Evolutionary conservation across 2,329 filamentous ascomycete genomes (phyloP).

Genomic region (Ophiocordyceps camponoti-saundersi): DNA sequence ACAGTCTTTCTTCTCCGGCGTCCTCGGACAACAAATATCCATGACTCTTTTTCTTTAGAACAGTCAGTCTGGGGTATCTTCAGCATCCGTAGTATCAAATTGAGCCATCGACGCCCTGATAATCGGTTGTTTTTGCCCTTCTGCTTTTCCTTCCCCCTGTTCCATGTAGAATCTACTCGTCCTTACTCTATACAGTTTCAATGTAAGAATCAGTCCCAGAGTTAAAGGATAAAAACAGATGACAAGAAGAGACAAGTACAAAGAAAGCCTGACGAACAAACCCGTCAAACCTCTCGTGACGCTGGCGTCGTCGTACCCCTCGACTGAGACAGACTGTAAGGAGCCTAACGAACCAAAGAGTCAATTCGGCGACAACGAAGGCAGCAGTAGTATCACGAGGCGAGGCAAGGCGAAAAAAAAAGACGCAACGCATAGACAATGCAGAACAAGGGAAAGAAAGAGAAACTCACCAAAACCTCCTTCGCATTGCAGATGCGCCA

Average conservation of each 20-base stretch:
- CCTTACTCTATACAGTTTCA: too few relatives aligned
- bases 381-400: neutral
- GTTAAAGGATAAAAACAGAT: too few relatives aligned
- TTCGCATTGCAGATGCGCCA: slow-evolving; percentile 95
- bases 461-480: slow-evolving; percentile 59
- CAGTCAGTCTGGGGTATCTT: too few relatives aligned
- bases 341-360: slow-evolving; percentile 32
- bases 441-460: neutral
- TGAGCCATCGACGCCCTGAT: too few relatives aligned
- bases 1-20: too few relatives aligned
- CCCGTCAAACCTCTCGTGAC: slow-evolving; percentile 19
- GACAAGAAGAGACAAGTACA: neutral
- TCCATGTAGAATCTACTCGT: too few relatives aligned
- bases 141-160: too few relatives aligned
- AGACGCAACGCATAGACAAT: neutral
- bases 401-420: neutral
- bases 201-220: too few relatives aligned
- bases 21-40: too few relatives aligned
- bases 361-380: neutral
- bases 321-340: slow-evolving; percentile 54
- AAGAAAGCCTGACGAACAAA: slow-evolving; percentile 3
- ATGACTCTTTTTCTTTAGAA: too few relatives aligned
- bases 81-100: too few relatives aligned
- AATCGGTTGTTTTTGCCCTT: too few relatives aligned
- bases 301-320: slow-evolving; percentile 45